Conservation (phyloP, 257 asterid species). For the Petrea volubilis region DNA sequence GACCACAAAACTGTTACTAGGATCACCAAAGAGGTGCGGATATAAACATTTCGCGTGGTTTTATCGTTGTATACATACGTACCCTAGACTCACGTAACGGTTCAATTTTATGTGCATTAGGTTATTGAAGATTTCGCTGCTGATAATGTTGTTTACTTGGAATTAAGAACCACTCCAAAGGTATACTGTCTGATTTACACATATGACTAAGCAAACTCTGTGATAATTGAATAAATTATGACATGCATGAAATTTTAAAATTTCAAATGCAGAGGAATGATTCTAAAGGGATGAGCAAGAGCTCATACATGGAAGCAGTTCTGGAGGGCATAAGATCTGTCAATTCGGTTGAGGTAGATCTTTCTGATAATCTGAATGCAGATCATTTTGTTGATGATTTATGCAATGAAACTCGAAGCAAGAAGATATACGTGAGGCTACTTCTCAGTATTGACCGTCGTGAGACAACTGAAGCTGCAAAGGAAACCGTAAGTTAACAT, state of each 20-base stretch:
- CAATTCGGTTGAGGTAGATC: constrained; percentile 51
- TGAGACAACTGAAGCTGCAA: constrained; percentile 84
- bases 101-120: constrained; percentile 36
- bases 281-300: constrained; percentile 87
- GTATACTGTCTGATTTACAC: constrained; percentile 33
- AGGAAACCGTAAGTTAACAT: constrained; percentile 76
- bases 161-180: constrained; percentile 93
- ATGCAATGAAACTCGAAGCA: constrained; percentile 37
- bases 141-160: constrained; percentile 89
- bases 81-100: not conserved
- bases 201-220: not conserved
- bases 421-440: constrained; percentile 77
- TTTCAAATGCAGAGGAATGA: constrained; percentile 60
- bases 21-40: constrained; percentile 79
- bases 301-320: constrained; percentile 84
- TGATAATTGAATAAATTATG: not conserved
- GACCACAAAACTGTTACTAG: constrained; percentile 82
- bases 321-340: constrained; percentile 75
- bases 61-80: not conserved
- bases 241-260: not conserved
- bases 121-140: constrained; percentile 94
- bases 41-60: not conserved
- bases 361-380: constrained; percentile 33
- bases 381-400: constrained; percentile 25
- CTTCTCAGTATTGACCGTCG: constrained; percentile 95